Percentiles rank a stretch among this genome's conserved stretches.
phyloP scores from a whole-genome alignment of 352 stramenopile genomes.

The Hyaloperonospora brassicae region DNA sequence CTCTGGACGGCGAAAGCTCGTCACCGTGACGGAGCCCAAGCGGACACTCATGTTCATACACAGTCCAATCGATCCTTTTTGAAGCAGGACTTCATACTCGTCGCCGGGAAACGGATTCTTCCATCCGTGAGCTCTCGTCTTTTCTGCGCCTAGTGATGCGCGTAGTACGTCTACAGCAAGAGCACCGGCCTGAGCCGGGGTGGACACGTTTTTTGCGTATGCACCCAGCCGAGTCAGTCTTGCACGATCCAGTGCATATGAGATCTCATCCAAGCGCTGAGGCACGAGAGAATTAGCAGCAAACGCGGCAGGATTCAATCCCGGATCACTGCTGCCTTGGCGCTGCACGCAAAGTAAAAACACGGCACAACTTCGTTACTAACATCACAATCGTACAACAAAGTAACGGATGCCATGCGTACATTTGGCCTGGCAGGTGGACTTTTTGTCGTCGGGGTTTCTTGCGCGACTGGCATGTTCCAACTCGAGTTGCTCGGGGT shows the following conservation, averaged over 20 bases:
- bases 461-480: constrained; percentile 21
- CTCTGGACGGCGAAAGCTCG: constrained; percentile 76
- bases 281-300: constrained; percentile 45
- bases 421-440: constrained; percentile 15
- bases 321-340: constrained; percentile 29
- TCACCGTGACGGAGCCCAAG: constrained; percentile 68
- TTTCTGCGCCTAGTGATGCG: constrained; percentile 34
- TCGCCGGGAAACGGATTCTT: constrained; percentile 52
- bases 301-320: constrained; percentile 51
- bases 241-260: constrained; percentile 42
- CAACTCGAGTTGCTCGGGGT: constrained; percentile 23
- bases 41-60: constrained; percentile 89
- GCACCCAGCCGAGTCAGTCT: constrained; percentile 37
- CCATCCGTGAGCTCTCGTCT: constrained; percentile 52
- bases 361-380: too few species aligned
- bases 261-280: constrained; percentile 55
- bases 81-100: constrained; percentile 81
- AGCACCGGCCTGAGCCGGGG: constrained; percentile 49
- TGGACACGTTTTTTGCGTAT: constrained; percentile 58
- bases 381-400: background rate
- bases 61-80: constrained; percentile 80
- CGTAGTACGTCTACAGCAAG: constrained; percentile 66
- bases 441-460: constrained; percentile 7
- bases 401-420: constrained; percentile 9
- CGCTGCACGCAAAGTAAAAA: constrained; percentile 5